These are phyloP conservation scores for Microdochium nivale DNA, from an alignment of 2,329 filamentous ascomycete species.

Conservation along the genomic window DNA sequence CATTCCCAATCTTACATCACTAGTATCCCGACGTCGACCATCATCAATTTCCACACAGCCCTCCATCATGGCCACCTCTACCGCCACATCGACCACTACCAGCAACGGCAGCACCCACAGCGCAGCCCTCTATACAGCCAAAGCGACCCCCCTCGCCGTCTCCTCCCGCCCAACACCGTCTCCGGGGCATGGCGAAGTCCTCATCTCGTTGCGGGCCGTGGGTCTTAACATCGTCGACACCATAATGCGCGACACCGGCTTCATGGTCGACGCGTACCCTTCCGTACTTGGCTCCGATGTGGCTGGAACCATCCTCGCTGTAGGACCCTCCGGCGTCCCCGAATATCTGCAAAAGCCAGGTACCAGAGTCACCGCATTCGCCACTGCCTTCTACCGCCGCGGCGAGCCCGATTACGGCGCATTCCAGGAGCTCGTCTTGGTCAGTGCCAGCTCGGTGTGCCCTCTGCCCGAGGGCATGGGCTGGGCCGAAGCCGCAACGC, in stretches of 20 bases:
- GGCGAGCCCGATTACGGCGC: conserved; percentile 4
- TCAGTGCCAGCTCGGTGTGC: conserved; percentile 1
- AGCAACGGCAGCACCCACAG: not conserved
- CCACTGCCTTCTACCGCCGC: not conserved
- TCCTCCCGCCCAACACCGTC: not conserved
- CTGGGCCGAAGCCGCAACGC: conserved; percentile 3
- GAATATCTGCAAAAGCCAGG: not conserved
- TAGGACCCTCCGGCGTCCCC: not conserved
- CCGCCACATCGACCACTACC: not conserved
- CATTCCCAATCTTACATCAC: no score
- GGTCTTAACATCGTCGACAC: not conserved
- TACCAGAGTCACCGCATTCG: not conserved
- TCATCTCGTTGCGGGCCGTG: not conserved
- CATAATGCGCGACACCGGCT: not conserved
- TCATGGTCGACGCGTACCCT: not conserved
- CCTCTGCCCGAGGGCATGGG: conserved; percentile 3
- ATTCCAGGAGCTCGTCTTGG: conserved; percentile 6
- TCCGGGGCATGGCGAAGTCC: not conserved
- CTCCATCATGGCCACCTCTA: not conserved
- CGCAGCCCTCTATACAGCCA: not conserved
- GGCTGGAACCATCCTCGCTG: not conserved
- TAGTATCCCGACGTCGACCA: no score
- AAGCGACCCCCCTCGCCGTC: not conserved
- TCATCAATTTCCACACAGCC: no score
- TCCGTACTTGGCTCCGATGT: not conserved